A percentile compares a stretch with the other conserved stretches of the same genome.
Conservation (phyloP, 306 rosid species). For the Ormosia emarginata region DNA sequence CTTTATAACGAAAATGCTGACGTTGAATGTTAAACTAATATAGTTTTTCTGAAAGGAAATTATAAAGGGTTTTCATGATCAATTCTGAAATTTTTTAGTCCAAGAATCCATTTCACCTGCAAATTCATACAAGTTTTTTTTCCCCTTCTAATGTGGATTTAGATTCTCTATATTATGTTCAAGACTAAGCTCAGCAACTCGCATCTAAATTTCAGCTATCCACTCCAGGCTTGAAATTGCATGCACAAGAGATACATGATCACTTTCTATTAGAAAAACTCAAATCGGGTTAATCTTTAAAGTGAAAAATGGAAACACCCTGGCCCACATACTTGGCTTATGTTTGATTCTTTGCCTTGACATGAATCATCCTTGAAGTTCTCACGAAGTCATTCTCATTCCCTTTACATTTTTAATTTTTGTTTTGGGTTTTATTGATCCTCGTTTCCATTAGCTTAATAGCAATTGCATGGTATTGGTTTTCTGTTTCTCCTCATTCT, state of each 20-base stretch:
- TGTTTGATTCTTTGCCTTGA: conserved; percentile 73
- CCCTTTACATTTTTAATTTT: conserved; percentile 19
- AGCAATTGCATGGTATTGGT: conserved; percentile 19
- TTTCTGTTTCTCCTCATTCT: conserved; percentile 15
- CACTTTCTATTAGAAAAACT: background rate
- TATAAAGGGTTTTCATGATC: background rate
- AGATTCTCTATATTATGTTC: background rate
- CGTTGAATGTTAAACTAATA: background rate
- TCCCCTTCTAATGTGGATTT: background rate
- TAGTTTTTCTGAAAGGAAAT: background rate
- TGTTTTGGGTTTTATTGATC: conserved; percentile 15
- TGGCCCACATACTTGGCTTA: conserved; percentile 53
- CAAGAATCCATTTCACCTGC: background rate
- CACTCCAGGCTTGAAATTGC: background rate
- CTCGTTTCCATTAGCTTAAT: conserved; percentile 31
- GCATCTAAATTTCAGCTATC: background rate
- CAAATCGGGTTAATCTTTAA: background rate
- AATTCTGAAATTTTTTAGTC: background rate
- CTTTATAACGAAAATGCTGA: background rate
- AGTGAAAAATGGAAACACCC: conserved; percentile 3
- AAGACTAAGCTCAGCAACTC: background rate
- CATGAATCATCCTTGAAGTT: conserved; percentile 77
- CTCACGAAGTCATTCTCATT: conserved; percentile 67
- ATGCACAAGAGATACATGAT: background rate
- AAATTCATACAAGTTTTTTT: background rate